These are phyloP conservation scores for Olyra latifolia DNA, from an alignment of 176 grass and related monocot genomes.

Conservation along the genomic window DNA sequence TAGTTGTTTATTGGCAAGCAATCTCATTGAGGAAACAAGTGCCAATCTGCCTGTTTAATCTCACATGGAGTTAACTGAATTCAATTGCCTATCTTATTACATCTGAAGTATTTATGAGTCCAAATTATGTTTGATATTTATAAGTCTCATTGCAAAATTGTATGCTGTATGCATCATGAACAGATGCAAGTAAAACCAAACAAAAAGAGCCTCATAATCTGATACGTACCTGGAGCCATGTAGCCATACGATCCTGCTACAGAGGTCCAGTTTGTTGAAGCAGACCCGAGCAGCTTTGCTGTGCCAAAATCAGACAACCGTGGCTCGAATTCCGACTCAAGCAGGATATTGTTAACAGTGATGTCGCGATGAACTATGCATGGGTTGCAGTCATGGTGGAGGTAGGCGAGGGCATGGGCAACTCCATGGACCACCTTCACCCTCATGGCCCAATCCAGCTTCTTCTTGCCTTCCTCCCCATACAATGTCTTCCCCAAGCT, in stretches of 20 bases:
- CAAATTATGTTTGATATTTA: not conserved
- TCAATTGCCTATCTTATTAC: not conserved
- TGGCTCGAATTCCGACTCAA: conserved; percentile 67
- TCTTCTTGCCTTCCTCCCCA: conserved; percentile 55
- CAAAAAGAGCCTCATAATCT: not conserved
- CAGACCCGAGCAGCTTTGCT: conserved; percentile 54
- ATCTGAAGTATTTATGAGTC: not conserved
- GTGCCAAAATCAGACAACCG: conserved; percentile 84
- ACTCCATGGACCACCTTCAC: conserved; percentile 73
- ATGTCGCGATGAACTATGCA: conserved; percentile 76
- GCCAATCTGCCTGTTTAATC: not conserved
- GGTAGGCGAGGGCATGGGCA: conserved; percentile 75
- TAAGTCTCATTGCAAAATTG: not conserved
- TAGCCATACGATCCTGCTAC: conserved; percentile 88
- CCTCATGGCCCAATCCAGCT: conserved; percentile 68
- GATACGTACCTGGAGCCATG: conserved; percentile 83
- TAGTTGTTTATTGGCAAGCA: not conserved
- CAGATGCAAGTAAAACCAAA: not conserved
- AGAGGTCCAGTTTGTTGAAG: conserved; percentile 76
- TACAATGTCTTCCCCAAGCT: conserved; percentile 79
- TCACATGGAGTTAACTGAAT: not conserved
- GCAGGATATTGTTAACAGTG: conserved; percentile 73
- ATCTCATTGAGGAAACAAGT: not conserved
- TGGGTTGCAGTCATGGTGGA: conserved; percentile 75
- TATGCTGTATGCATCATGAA: not conserved